Base-by-base conservation (phyloP, 2,329 filamentous ascomycete genomes). In the Sporothrix pseudoabietina region DNA sequence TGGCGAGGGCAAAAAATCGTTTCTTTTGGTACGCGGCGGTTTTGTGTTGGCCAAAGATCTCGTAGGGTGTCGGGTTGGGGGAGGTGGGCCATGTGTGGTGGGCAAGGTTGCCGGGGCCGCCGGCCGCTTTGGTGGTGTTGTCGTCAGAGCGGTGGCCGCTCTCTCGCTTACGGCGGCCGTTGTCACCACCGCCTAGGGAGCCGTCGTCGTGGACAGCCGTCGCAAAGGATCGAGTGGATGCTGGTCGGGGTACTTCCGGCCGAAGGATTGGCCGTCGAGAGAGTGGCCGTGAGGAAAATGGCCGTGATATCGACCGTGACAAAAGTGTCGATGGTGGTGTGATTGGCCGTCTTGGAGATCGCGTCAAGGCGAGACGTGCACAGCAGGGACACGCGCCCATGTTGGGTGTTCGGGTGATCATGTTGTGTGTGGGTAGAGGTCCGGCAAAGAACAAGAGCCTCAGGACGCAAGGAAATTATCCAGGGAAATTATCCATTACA, bases 1-100 rank as follows among this genome's bases (percentile, higher is more conserved):
- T 99, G 73, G 97, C 96, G 71, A 99, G 88, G 79, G 95, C 88
- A 82, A 97, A 96, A 86, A 94, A 99, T 74, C 89, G 89, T 59
- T 86, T 83, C 82, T 99, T 98, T 75, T 88, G 91, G 81, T 99
- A 98, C 1, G 89, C 87, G 16, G 89, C 89, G 73, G 84, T 84
- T 44, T 82, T 81, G 71, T 81, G 78, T 66, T 84, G 81, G 75
- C 87, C 85, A 78, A 98, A 90, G 79, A 99, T 93, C 79, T 98
- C 93, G 83, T 99, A 98, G 0, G 96, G 96, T 0, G 94, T 95
- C 0, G 92, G 93, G 55, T 85, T 79, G 26, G 79, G 75, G 4
- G 65, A 68, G 5, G 65, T 26, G 44, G 65, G 65, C 65, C 65
- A 68, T 1, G 65, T 35, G 26, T 52, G 44, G 26, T 68, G 65